phyloP scores from a whole-genome alignment of 345 rosid genomes.

The Cardamine resedifolia region DNA sequence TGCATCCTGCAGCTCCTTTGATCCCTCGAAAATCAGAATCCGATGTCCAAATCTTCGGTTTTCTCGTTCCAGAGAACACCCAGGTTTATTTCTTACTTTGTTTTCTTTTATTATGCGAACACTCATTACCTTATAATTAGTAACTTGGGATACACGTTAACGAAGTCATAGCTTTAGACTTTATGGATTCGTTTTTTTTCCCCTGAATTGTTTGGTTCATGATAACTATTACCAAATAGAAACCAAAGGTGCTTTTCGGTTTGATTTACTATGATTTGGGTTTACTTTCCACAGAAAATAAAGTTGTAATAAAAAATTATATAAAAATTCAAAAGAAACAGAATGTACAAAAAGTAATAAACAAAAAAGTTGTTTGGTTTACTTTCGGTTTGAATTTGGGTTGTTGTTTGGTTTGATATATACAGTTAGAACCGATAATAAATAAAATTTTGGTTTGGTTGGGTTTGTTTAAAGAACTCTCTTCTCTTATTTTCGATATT shows the following conservation, averaged over 20 bases:
- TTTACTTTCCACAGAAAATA: background rate
- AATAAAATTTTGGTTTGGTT: background rate
- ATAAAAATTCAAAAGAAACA: background rate
- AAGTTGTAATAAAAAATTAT: background rate
- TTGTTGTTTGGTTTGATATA: background rate
- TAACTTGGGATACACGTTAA: slow-evolving; percentile 2
- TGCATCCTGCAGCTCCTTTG: slow-evolving; percentile 48
- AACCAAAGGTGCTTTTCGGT: too few species aligned
- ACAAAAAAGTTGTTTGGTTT: background rate
- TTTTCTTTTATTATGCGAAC: background rate
- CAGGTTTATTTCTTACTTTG: slow-evolving; percentile 6
- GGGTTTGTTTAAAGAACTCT: background rate
- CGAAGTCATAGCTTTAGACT: background rate
- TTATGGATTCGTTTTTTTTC: too few species aligned
- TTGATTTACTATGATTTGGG: background rate
- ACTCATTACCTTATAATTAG: background rate
- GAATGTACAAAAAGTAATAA: background rate
- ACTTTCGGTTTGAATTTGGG: background rate
- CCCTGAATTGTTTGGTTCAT: too few species aligned
- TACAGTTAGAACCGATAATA: background rate
- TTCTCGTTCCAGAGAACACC: slow-evolving; percentile 10
- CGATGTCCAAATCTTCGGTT: slow-evolving; percentile 21
- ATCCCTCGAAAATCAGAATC: slow-evolving; percentile 39
- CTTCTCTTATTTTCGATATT: background rate
- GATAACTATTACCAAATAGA: too few species aligned